Evolutionary conservation across 2,329 filamentous ascomycete species (phyloP).

Genomic region (Aspergillus clavatus): DNA sequence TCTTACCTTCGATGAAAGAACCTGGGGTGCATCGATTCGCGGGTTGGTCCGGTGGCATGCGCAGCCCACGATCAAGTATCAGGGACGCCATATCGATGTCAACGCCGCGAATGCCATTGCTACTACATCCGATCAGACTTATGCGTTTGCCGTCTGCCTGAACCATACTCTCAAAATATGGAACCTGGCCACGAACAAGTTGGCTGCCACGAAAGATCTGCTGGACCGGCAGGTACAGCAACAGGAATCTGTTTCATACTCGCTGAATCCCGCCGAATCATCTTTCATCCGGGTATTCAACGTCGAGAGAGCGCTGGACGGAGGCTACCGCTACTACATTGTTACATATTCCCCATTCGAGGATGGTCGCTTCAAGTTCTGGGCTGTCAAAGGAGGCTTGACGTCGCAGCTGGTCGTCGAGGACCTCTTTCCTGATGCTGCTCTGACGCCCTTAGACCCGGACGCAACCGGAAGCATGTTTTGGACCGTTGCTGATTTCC

Average conservation of each 20-base stretch:
- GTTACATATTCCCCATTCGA: slow-evolving; percentile 86
- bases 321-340: slow-evolving; percentile 54
- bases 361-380: slow-evolving; percentile 90
- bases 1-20: slow-evolving; percentile 45
- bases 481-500: slow-evolving; percentile 76
- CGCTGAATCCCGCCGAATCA: slow-evolving; percentile 71
- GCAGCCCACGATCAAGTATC: slow-evolving; percentile 40
- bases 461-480: slow-evolving; percentile 64
- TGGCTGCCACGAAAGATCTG: slow-evolving; percentile 73
- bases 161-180: slow-evolving; percentile 87
- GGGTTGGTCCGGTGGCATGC: slow-evolving; percentile 44
- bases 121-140: slow-evolving; percentile 43
- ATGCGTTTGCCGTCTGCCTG: slow-evolving; percentile 73
- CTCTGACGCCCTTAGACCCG: slow-evolving; percentile 61
- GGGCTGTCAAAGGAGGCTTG: slow-evolving; percentile 64
- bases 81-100: slow-evolving; percentile 40
- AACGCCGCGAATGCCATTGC: slow-evolving; percentile 42
- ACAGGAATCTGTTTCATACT: slow-evolving; percentile 67
- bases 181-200: slow-evolving; percentile 76
- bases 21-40: slow-evolving; percentile 46
- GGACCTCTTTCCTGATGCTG: slow-evolving; percentile 63
- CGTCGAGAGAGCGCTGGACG: slow-evolving; percentile 44
- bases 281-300: slow-evolving; percentile 71
- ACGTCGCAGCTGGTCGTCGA: slow-evolving; percentile 57
- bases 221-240: slow-evolving; percentile 62